A percentile compares a stretch with the other conserved stretches of the same genome.
These are phyloP conservation scores for Geotrichum aggregatum DNA, from an alignment of 1,139 yeast genomes.

Conservation along the genomic window DNA sequence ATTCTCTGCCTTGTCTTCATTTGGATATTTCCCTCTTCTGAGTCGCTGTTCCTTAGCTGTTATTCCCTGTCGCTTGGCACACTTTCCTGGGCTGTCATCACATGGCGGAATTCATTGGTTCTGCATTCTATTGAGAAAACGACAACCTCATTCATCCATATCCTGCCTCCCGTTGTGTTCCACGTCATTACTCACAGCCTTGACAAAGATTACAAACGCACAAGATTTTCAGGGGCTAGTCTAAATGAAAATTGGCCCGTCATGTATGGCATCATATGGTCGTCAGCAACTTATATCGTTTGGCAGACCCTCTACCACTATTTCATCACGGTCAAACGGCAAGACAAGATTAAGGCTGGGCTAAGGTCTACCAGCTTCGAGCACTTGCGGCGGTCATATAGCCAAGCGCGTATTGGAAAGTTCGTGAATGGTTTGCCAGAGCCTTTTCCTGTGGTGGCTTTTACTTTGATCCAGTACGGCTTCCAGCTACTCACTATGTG, in stretches of 20 bases:
- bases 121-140: slow-evolving; percentile 88
- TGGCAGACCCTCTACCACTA: slow-evolving; percentile 92
- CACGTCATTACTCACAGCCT: slow-evolving; percentile 83
- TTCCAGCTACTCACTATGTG: slow-evolving; percentile 88
- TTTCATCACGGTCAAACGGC: slow-evolving; percentile 76
- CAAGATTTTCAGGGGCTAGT: slow-evolving; percentile 78
- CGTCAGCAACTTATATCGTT: slow-evolving; percentile 78
- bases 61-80: slow-evolving; percentile 88
- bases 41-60: slow-evolving; percentile 69
- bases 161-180: slow-evolving; percentile 84
- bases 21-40: slow-evolving; percentile 78
- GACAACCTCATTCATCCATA: slow-evolving; percentile 87
- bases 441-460: slow-evolving; percentile 77
- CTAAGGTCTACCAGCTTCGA: slow-evolving; percentile 77
- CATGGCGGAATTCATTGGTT: slow-evolving; percentile 93
- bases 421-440: slow-evolving; percentile 81
- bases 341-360: slow-evolving; percentile 80
- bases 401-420: slow-evolving; percentile 62
- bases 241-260: slow-evolving; percentile 65
- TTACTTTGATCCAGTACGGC: slow-evolving; percentile 78
- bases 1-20: slow-evolving; percentile 61
- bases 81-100: slow-evolving; percentile 85
- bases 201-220: slow-evolving; percentile 50
- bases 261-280: slow-evolving; percentile 66
- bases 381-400: slow-evolving; percentile 68